A percentile compares a stretch with the other conserved stretches of the same genome.
Evolutionary conservation across 768 basidiomycete species (phyloP).

Genomic region (Scleroderma bovista): DNA sequence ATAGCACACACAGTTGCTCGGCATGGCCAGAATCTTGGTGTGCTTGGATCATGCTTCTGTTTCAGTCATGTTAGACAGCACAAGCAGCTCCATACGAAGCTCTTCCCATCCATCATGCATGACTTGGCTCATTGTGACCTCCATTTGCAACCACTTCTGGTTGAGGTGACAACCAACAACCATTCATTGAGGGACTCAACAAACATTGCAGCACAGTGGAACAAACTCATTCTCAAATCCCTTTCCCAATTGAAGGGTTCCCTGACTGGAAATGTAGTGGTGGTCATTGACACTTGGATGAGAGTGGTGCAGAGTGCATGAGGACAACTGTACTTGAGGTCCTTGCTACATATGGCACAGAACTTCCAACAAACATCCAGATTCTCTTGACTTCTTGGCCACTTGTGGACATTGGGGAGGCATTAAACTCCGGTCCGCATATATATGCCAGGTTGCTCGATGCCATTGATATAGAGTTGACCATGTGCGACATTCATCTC

Average conservation of each 20-base stretch:
- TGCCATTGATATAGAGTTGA: neutral
- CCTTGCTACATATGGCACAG: neutral
- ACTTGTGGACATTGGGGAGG: neutral
- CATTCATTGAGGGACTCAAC: neutral
- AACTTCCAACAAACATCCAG: neutral
- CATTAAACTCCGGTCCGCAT: neutral
- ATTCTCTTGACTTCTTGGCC: neutral
- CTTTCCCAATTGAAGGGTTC: neutral
- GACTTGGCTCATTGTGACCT: slow-evolving; percentile 13
- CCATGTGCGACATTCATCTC: neutral
- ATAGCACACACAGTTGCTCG: slow-evolving; percentile 9
- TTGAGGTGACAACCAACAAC: neutral
- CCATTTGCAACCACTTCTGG: neutral
- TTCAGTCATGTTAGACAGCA: slow-evolving; percentile 4
- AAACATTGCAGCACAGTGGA: slow-evolving; percentile 8
- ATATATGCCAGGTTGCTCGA: neutral
- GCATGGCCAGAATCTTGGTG: slow-evolving; percentile 2
- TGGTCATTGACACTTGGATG: slow-evolving; percentile 23
- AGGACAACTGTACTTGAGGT: neutral
- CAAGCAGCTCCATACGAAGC: slow-evolving; percentile 3
- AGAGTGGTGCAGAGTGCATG: slow-evolving; percentile 1
- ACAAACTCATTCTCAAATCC: slow-evolving; percentile 13
- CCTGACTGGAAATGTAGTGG: slow-evolving; percentile 16
- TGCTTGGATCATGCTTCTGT: slow-evolving; percentile 16
- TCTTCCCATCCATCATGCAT: neutral